Conservation (phyloP, 768 basidiomycete genomes). For the Strobilomyces dryophilus region DNA sequence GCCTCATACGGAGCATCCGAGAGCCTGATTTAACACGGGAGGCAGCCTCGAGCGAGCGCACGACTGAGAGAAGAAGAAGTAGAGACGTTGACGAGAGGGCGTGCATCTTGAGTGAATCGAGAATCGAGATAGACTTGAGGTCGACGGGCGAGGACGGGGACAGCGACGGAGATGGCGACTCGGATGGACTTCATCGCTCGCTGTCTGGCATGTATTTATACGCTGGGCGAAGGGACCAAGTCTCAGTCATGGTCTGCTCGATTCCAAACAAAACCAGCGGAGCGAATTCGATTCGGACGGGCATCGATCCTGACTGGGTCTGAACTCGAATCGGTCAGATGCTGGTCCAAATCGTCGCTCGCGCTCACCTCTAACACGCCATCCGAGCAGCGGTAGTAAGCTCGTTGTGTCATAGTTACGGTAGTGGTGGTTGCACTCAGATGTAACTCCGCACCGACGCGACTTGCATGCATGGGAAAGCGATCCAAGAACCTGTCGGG, state of each 20-base stretch:
- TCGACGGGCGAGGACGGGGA: constrained; percentile 3
- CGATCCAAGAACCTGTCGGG: constrained; percentile 38
- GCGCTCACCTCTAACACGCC: background rate
- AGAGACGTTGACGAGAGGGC: constrained; percentile 9
- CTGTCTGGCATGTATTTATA: constrained; percentile 10
- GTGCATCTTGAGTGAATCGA: constrained; percentile 21
- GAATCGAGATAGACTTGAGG: constrained; percentile 14
- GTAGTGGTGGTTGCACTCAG: background rate
- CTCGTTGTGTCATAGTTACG: background rate
- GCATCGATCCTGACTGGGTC: background rate
- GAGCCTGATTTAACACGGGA: constrained; percentile 12
- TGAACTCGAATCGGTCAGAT: background rate
- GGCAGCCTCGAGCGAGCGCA: constrained; percentile 12
- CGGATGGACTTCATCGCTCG: background rate
- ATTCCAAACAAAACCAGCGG: constrained; percentile 11
- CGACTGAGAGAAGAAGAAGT: constrained; percentile 11
- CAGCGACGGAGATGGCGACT: background rate
- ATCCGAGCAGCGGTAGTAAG: background rate
- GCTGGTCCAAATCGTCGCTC: background rate
- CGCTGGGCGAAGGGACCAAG: background rate
- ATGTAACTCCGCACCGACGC: constrained; percentile 7
- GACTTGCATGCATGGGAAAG: constrained; percentile 34
- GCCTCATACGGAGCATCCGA: background rate
- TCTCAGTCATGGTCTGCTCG: background rate
- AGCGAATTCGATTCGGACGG: background rate